phyloP scores from a whole-genome alignment of 129 eudicot species.

The Glebionis coronaria region DNA sequence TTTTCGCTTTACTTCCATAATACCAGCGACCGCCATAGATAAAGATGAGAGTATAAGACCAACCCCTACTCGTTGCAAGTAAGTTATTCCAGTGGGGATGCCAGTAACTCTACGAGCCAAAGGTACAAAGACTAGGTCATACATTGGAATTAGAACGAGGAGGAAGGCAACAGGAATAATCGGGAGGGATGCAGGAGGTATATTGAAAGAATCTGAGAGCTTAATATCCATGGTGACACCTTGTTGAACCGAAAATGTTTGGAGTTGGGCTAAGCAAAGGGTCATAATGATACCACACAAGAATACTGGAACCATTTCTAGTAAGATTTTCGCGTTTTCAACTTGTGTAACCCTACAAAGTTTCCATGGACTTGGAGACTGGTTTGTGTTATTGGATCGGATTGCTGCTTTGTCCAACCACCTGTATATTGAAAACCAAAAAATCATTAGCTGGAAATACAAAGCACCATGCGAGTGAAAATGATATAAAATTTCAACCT shows the following conservation, averaged over 20 bases:
- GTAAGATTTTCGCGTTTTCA: constrained; percentile 63
- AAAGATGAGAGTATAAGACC: constrained; percentile 61
- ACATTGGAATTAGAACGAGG: constrained; percentile 46
- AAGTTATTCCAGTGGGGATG: constrained; percentile 61
- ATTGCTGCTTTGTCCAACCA: constrained; percentile 76
- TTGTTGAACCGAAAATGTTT: constrained; percentile 68
- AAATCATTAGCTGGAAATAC: background rate
- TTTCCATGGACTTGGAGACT: constrained; percentile 54
- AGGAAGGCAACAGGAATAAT: constrained; percentile 52
- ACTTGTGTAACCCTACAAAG: constrained; percentile 82
- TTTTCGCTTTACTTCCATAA: constrained; percentile 64
- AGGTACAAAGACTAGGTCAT: constrained; percentile 62
- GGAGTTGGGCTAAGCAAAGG: constrained; percentile 72
- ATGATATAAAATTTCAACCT: background rate
- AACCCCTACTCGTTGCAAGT: constrained; percentile 67
- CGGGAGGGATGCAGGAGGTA: constrained; percentile 73
- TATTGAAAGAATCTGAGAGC: constrained; percentile 44
- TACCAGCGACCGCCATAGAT: constrained; percentile 67
- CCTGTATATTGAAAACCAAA: constrained; percentile 24
- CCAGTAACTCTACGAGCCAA: constrained; percentile 50
- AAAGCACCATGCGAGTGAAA: background rate
- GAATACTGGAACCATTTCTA: constrained; percentile 61
- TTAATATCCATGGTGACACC: constrained; percentile 70
- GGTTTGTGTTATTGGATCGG: constrained; percentile 12
- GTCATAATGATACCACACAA: constrained; percentile 60